phyloP scores from a whole-genome alignment of 768 basidiomycete genomes.

The Leucocoprinus leucothites region DNA sequence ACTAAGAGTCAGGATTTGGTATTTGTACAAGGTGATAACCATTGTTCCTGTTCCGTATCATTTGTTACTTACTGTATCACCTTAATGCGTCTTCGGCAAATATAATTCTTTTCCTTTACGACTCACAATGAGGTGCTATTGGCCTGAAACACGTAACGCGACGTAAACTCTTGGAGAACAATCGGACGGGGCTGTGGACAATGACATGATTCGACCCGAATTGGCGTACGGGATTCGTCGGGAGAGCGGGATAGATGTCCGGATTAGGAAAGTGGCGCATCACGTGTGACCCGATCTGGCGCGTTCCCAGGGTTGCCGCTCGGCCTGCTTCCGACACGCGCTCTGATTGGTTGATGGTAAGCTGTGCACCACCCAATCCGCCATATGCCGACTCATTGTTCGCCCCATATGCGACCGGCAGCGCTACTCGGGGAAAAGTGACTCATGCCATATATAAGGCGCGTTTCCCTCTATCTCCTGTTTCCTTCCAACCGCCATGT shows the following conservation, averaged over 20 bases:
- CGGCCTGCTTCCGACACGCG: constrained; percentile 14
- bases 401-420: constrained; percentile 14
- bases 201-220: constrained; percentile 1
- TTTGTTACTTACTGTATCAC: constrained; percentile 12
- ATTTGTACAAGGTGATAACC: constrained; percentile 8
- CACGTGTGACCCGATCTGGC: constrained; percentile 32
- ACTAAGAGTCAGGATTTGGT: not conserved
- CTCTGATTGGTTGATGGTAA: constrained; percentile 19
- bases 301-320: constrained; percentile 23
- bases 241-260: not conserved
- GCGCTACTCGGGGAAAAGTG: constrained; percentile 19
- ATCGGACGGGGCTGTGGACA: not conserved
- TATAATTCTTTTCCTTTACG: not conserved
- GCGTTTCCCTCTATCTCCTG: not conserved
- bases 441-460: constrained; percentile 33
- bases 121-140: constrained; percentile 5
- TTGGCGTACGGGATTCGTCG: not conserved
- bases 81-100: constrained; percentile 4
- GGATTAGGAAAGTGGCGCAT: constrained; percentile 1
- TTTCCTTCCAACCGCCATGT: constrained; percentile 32
- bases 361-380: constrained; percentile 18
- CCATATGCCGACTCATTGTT: constrained; percentile 28
- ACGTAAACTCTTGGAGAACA: not conserved
- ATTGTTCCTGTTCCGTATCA: constrained; percentile 3
- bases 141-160: constrained; percentile 1